These are phyloP conservation scores for Pseudogymnoascus sp. DNA, from an alignment of 2,329 filamentous ascomycete species.

Conservation along the genomic window DNA sequence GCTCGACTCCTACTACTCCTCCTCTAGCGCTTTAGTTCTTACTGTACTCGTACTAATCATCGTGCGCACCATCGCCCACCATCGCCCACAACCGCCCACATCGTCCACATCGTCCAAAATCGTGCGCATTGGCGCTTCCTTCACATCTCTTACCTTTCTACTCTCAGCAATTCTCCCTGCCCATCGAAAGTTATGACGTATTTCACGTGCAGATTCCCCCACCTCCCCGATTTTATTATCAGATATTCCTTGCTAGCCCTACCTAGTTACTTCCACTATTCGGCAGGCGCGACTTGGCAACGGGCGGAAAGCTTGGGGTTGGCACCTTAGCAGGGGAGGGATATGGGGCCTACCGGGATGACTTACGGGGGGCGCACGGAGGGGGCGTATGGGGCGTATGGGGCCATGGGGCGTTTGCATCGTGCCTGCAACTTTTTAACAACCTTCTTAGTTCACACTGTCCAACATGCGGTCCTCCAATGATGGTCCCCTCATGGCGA, in stretches of 20 bases:
- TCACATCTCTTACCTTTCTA: not conserved
- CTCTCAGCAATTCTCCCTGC: not conserved
- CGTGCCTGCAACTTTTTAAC: not conserved
- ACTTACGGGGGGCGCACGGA: not conserved
- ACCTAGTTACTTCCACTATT: not conserved
- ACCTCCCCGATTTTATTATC: constrained; percentile 7
- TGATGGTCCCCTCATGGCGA: not conserved
- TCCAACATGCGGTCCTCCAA: constrained; percentile 7
- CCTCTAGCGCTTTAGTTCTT: too few relatives aligned
- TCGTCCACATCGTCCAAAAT: not conserved
- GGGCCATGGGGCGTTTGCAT: not conserved
- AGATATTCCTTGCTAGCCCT: not conserved
- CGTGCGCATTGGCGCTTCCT: constrained; percentile 3
- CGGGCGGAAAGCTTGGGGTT: constrained; percentile 4
- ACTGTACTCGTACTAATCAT: too few relatives aligned
- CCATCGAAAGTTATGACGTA: not conserved
- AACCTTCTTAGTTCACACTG: not conserved
- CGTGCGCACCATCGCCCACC: too few relatives aligned
- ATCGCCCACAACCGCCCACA: too few relatives aligned
- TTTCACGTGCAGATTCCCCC: not conserved
- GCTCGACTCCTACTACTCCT: too few relatives aligned
- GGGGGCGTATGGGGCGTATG: not conserved
- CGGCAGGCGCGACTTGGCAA: constrained; percentile 3
- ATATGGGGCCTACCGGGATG: not conserved
- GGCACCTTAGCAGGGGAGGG: not conserved